Evolutionary conservation across 495 filamentous ascomycete species (phyloP), one percentile per base, ranked within the genome.

Genomic region (Penicillium daleae): DNA sequence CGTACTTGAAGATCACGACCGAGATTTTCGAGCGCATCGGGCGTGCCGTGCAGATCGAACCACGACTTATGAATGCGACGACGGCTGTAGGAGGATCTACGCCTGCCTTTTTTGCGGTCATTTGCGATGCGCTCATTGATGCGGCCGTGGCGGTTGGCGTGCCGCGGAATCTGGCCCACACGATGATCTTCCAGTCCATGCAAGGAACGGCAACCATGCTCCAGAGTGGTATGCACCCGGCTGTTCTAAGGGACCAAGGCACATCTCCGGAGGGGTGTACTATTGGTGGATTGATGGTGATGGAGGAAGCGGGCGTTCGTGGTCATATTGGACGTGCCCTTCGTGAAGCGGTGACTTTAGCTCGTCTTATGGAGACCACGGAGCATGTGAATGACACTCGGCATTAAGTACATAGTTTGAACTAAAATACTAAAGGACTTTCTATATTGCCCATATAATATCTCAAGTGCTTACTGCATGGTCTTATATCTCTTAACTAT

Each of bases 221-320:
- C 29, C 67, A 76, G 61, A 71, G 68, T 42, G 79, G 79, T 1
- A 68, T 75, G 32, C 74, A 78, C 55, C 78, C 78, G 10, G 71
- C 73, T 15, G 13, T 75, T 24, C 57, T 82, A 17, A 69, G 68
- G 35, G 78, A 81, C 42, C 74, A 78, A 61, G 78, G 75, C 0
- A 76, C 78, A 0, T 74, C 76, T 4, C 75, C 77, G 0, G 78
- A 74, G 40, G 78, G 79, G 7, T 81, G 77, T 54, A 82, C 79
- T 13, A 80, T 81, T 65, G 78, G 73, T 0, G 79, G 79, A 1
- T 61, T 79, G 51, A 77, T 80, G 71, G 73, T 79, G 17, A 61
- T 82, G 61, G 78, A 81, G 63, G 77, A 80, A 60, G 73, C 62
- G 2, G 76, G 70, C 15, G 74, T 81, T 15, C 65, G 78, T n/a